Percentiles rank a stretch among this genome's conserved stretches.
These are phyloP conservation scores for Santalum album DNA, from an alignment of 164 flowering plant genomes.

Conservation along the genomic window DNA sequence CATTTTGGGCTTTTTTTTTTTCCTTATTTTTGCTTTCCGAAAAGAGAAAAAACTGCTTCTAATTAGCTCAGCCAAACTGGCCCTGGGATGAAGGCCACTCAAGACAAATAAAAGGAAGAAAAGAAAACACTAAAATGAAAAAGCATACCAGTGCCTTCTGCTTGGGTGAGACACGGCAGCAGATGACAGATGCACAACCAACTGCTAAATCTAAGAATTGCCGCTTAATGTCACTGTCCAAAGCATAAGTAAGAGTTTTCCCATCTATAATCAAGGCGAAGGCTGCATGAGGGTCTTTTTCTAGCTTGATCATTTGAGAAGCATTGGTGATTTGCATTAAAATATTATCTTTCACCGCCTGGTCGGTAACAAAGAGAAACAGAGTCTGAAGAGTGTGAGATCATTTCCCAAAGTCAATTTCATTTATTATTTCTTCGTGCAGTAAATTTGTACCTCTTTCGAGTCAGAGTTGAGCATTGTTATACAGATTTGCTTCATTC, in stretches of 20 bases:
- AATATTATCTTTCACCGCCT: constrained; percentile 75
- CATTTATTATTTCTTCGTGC: constrained; percentile 9
- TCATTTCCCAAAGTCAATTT: constrained; percentile 1
- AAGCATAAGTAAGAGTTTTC: constrained; percentile 62
- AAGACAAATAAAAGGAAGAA: no score
- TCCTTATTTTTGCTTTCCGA: no score
- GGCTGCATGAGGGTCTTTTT: constrained; percentile 94
- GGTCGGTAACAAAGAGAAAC: constrained; percentile 22
- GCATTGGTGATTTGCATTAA: constrained; percentile 75
- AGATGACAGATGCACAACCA: constrained; percentile 94
- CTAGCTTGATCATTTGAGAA: constrained; percentile 72
- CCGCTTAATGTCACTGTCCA: constrained; percentile 72
- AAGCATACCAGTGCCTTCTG: constrained; percentile 88
- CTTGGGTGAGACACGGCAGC: constrained; percentile 98
- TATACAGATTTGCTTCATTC: constrained; percentile 84
- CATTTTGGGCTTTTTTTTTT: no score
- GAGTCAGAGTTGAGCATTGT: constrained; percentile 33
- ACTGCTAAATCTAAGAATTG: constrained; percentile 82
- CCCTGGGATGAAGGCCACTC: no score
- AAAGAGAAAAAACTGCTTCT: no score
- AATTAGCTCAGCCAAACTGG: no score
- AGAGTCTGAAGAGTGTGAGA: constrained; percentile 20
- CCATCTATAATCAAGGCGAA: constrained; percentile 96
- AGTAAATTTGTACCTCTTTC: constrained; percentile 48
- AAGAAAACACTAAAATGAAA: no score